These are phyloP conservation scores for Didymella pinodella DNA, from an alignment of 2,329 filamentous ascomycete genomes.

Conservation along the genomic window DNA sequence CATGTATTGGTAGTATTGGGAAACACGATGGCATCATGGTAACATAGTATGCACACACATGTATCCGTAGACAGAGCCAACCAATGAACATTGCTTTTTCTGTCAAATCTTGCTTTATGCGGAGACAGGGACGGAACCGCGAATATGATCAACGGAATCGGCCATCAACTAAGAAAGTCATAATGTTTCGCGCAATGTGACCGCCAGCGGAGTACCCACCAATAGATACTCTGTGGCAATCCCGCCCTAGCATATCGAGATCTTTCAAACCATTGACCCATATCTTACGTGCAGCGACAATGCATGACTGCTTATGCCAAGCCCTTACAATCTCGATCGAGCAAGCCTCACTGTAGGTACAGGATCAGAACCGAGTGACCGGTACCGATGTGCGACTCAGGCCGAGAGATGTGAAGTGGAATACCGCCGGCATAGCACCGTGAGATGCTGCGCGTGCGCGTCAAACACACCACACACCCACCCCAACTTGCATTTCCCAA, in stretches of 20 bases:
- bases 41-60: slow-evolving; percentile 2
- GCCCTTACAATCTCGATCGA: slow-evolving; percentile 9
- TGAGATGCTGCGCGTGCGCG: background rate
- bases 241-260: background rate
- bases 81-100: slow-evolving; percentile 3
- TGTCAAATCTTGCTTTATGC: background rate
- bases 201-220: background rate
- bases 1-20: slow-evolving; percentile 7
- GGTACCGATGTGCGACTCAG: slow-evolving; percentile 1
- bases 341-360: slow-evolving; percentile 7
- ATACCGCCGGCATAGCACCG: background rate
- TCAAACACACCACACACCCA: background rate
- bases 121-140: background rate
- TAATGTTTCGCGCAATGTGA: background rate
- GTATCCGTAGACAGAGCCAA: background rate
- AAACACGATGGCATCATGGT: slow-evolving; percentile 4
- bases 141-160: background rate
- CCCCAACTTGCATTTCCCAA: background rate
- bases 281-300: background rate
- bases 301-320: slow-evolving; percentile 8
- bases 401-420: background rate
- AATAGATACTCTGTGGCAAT: background rate
- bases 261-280: background rate
- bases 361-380: slow-evolving; percentile 6
- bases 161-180: background rate